These are phyloP conservation scores for Bretschneidera sinensis DNA, from an alignment of 345 rosid genomes.

Conservation along the genomic window DNA sequence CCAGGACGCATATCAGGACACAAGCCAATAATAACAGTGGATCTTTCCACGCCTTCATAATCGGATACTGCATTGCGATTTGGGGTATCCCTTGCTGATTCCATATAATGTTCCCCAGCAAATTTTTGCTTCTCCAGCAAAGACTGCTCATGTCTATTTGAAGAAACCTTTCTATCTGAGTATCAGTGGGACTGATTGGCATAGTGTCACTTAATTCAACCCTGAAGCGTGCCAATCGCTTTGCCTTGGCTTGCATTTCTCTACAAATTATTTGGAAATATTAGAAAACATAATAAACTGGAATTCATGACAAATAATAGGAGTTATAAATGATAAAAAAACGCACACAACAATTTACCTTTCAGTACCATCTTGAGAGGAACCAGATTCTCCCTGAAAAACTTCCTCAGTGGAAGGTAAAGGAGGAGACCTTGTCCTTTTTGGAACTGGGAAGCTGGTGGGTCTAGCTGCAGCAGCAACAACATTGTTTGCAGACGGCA, in stretches of 20 bases:
- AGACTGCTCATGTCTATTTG: slow-evolving; percentile 29
- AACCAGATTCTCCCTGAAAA: slow-evolving; percentile 36
- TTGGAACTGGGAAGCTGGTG: slow-evolving; percentile 31
- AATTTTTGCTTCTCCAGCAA: slow-evolving; percentile 28
- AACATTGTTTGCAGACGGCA: slow-evolving; percentile 14
- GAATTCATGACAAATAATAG: slow-evolving; percentile 6
- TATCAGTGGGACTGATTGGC: slow-evolving; percentile 30
- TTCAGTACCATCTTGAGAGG: slow-evolving; percentile 46
- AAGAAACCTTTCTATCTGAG: slow-evolving; percentile 33
- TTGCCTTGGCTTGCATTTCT: slow-evolving; percentile 83
- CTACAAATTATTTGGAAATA: slow-evolving; percentile 31
- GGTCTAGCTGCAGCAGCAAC: slow-evolving; percentile 23
- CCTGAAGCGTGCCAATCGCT: slow-evolving; percentile 78
- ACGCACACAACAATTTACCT: slow-evolving; percentile 42
- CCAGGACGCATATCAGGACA: slow-evolving; percentile 98
- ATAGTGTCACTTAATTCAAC: slow-evolving; percentile 51
- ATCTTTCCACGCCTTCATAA: slow-evolving; percentile 44
- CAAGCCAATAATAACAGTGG: slow-evolving; percentile 57
- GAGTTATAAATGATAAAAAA: slow-evolving; percentile 1
- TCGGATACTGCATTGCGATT: slow-evolving; percentile 37
- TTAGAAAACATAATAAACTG: slow-evolving; percentile 14
- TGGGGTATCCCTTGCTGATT: slow-evolving; percentile 30
- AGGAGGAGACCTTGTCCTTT: slow-evolving; percentile 76
- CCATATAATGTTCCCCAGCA: slow-evolving; percentile 20
- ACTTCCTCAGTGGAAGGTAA: slow-evolving; percentile 33